Percentiles rank a stretch among this genome's conserved stretches.
Conservation (phyloP, 75 land plant genomes). For the Pinus tabuliformis region DNA sequence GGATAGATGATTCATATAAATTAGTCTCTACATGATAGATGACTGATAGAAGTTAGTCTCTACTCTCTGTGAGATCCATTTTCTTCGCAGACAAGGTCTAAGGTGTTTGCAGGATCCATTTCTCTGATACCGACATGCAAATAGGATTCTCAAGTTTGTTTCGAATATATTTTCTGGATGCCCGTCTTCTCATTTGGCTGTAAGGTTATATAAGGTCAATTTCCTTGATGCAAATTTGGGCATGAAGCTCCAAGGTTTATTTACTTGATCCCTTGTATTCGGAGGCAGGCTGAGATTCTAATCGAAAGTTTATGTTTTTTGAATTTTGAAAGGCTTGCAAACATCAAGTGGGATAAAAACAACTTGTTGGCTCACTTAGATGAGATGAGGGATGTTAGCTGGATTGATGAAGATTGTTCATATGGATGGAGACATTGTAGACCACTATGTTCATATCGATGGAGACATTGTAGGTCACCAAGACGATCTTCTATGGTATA, state of each 20-base stretch:
- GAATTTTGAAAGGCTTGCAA: background rate
- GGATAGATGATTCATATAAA: no score
- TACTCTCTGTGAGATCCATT: background rate
- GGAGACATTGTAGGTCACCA: constrained; percentile 34
- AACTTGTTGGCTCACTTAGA: constrained; percentile 20
- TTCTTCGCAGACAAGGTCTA: background rate
- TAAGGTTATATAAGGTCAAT: background rate
- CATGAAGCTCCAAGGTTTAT: background rate
- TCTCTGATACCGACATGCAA: background rate
- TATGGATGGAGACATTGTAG: constrained; percentile 32
- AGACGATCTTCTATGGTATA: constrained; percentile 72
- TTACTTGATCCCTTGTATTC: background rate
- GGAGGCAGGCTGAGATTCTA: background rate
- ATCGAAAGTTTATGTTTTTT: background rate
- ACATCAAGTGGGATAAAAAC: background rate
- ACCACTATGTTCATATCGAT: constrained; percentile 47
- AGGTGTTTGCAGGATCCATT: background rate
- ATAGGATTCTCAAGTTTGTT: no score
- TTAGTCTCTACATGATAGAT: no score
- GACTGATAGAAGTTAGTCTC: no score
- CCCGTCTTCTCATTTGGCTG: background rate
- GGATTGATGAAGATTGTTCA: constrained; percentile 61
- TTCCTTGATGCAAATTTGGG: background rate
- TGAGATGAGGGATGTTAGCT: no score
- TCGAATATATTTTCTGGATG: background rate